A percentile compares a stretch with the other conserved stretches of the same genome.
These are phyloP conservation scores for Lyophyllum atratum DNA, from an alignment of 768 basidiomycete species.

Conservation along the genomic window DNA sequence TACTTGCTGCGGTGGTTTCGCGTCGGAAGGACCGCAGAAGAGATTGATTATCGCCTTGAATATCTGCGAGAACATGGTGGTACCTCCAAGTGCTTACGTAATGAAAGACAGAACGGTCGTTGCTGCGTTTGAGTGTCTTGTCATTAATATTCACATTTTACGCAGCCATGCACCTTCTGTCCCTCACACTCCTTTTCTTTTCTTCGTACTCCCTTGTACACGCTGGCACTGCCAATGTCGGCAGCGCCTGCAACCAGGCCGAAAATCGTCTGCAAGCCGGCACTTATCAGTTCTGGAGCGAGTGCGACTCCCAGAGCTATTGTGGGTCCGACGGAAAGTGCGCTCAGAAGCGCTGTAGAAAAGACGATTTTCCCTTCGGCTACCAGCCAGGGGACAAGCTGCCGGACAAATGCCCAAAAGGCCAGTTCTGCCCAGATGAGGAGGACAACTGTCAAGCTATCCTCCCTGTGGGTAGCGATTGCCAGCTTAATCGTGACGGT, in stretches of 20 bases:
- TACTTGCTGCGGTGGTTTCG: background rate
- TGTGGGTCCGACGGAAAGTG: conserved; percentile 62
- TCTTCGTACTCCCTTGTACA: conserved; percentile 36
- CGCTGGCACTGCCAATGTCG: conserved; percentile 50
- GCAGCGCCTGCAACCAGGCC: conserved; percentile 48
- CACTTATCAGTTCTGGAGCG: conserved; percentile 79
- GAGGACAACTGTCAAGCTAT: conserved; percentile 64
- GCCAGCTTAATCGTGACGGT: conserved; percentile 91
- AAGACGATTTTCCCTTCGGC: conserved; percentile 78
- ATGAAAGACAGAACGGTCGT: background rate
- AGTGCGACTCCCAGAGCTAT: conserved; percentile 73
- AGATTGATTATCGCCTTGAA: conserved; percentile 31
- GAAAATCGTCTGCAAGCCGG: conserved; percentile 72
- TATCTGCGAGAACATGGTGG: conserved; percentile 25
- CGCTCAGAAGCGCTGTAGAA: conserved; percentile 66
- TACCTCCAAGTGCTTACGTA: background rate
- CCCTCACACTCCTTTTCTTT: conserved; percentile 58
- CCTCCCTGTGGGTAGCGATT: conserved; percentile 62
- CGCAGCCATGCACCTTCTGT: conserved; percentile 27
- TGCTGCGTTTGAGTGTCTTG: background rate
- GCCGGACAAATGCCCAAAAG: conserved; percentile 61
- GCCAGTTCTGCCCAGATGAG: conserved; percentile 85
- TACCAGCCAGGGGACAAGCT: conserved; percentile 45
- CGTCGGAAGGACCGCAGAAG: conserved; percentile 24
- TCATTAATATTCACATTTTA: background rate